Percentiles rank a stretch among this genome's conserved stretches.
phyloP scores from a whole-genome alignment of 2,329 filamentous ascomycete species.

The Aspergillus nomiae region DNA sequence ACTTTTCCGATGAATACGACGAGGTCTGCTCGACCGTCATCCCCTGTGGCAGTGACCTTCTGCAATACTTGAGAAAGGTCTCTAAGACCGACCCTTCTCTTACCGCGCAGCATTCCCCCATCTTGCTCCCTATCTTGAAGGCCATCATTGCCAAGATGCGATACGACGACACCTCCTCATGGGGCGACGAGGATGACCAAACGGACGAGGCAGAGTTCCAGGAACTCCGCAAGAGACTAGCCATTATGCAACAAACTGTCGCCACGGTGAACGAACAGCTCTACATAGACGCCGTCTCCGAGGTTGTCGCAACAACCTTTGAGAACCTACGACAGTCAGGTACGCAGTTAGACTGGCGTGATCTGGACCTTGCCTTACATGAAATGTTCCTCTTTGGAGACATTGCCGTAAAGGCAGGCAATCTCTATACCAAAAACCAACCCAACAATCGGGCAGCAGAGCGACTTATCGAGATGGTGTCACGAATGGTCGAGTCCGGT shows the following conservation, averaged over 20 bases:
- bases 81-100: slow-evolving; percentile 64
- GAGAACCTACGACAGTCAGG: slow-evolving; percentile 74
- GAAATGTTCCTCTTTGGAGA: slow-evolving; percentile 97
- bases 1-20: slow-evolving; percentile 97
- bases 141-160: slow-evolving; percentile 95
- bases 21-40: slow-evolving; percentile 97
- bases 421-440: slow-evolving; percentile 81
- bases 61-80: slow-evolving; percentile 85
- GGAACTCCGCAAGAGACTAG: slow-evolving; percentile 85
- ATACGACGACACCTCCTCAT: slow-evolving; percentile 90
- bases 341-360: slow-evolving; percentile 84
- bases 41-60: slow-evolving; percentile 85
- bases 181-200: slow-evolving; percentile 92
- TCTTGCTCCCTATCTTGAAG: slow-evolving; percentile 85
- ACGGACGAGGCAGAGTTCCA: slow-evolving; percentile 98
- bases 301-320: slow-evolving; percentile 85
- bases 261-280: slow-evolving; percentile 84
- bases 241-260: slow-evolving; percentile 88
- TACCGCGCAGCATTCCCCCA: slow-evolving; percentile 73
- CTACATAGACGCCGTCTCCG: slow-evolving; percentile 85
- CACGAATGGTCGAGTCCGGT: slow-evolving; percentile 92
- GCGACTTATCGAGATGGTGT: slow-evolving; percentile 87
- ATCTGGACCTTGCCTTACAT: slow-evolving; percentile 88
- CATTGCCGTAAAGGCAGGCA: slow-evolving; percentile 83
- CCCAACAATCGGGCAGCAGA: slow-evolving; percentile 78